phyloP scores from a whole-genome alignment of 805 yeast genomes.

The Millerozyma miso region DNA sequence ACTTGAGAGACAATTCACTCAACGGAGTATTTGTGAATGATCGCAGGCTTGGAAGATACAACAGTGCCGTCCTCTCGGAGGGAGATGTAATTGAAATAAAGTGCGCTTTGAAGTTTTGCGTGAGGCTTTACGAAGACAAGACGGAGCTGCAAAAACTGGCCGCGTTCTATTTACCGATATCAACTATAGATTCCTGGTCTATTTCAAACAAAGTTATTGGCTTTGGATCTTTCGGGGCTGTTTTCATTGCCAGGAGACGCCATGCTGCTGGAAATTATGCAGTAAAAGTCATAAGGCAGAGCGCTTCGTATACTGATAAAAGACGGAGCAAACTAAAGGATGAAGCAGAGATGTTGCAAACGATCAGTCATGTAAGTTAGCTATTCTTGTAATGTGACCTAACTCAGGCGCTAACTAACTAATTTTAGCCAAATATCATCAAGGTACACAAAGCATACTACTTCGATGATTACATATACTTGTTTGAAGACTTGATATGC shows the following conservation, averaged over 20 bases:
- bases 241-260: constrained; percentile 30
- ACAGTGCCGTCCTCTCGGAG: constrained; percentile 29
- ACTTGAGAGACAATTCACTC: constrained; percentile 46
- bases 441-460: constrained; percentile 35
- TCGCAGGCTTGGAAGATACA: constrained; percentile 21
- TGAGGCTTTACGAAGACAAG: neutral
- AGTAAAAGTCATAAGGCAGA: constrained; percentile 38
- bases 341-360: constrained; percentile 42
- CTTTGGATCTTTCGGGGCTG: constrained; percentile 57
- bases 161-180: neutral
- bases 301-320: neutral
- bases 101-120: constrained; percentile 4
- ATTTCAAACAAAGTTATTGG: constrained; percentile 44
- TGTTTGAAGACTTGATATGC: constrained; percentile 46
- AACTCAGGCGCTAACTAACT: neutral
- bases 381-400: no score
- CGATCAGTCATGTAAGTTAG: constrained; percentile 36
- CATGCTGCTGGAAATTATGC: constrained; percentile 37
- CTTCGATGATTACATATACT: constrained; percentile 29
- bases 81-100: constrained; percentile 39
- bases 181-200: constrained; percentile 31
- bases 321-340: constrained; percentile 3
- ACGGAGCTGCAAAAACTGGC: neutral
- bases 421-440: constrained; percentile 46
- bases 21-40: constrained; percentile 50